phyloP scores from a whole-genome alignment of 2,329 filamentous ascomycete species.

The Ceratocystis diversiconidia region DNA sequence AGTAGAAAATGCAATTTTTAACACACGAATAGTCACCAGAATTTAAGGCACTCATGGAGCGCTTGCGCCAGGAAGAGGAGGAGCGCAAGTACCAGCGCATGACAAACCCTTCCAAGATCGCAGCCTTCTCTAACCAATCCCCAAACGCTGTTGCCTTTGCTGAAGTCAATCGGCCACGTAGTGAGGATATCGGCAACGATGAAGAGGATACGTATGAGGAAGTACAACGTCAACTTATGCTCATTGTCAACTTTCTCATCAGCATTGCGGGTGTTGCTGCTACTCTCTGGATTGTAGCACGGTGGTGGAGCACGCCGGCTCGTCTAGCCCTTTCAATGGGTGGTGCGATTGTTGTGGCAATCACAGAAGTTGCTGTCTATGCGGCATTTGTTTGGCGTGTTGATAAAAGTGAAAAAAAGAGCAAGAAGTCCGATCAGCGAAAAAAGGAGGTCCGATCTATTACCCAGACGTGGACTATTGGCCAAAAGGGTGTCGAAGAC shows the following conservation, averaged over 20 bases:
- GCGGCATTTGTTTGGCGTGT: constrained; percentile 60
- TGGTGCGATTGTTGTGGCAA: constrained; percentile 52
- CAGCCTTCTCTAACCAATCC: constrained; percentile 47
- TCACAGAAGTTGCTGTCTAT: constrained; percentile 68
- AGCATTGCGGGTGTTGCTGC: constrained; percentile 68
- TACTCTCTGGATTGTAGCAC: constrained; percentile 63
- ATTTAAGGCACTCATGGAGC: constrained; percentile 78
- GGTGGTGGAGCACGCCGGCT: constrained; percentile 60
- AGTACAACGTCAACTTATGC: constrained; percentile 63
- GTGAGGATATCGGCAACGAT: constrained; percentile 29
- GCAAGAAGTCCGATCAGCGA: constrained; percentile 30
- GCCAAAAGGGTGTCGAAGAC: constrained; percentile 25
- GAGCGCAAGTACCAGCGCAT: constrained; percentile 69
- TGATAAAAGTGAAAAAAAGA: constrained; percentile 50
- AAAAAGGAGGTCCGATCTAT: constrained; percentile 53
- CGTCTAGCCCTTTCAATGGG: constrained; percentile 57
- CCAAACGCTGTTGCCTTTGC: constrained; percentile 43
- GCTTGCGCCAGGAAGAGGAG: constrained; percentile 71
- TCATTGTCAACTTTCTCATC: constrained; percentile 81
- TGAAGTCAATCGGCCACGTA: constrained; percentile 36
- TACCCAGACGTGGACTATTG: constrained; percentile 56
- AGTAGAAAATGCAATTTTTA: background rate
- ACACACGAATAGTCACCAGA: constrained; percentile 47
- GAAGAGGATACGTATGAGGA: constrained; percentile 57
- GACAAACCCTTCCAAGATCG: constrained; percentile 44